Evolutionary conservation across 2,329 filamentous ascomycete genomes (phyloP).

Genomic region (Metarhizium guizhouense): DNA sequence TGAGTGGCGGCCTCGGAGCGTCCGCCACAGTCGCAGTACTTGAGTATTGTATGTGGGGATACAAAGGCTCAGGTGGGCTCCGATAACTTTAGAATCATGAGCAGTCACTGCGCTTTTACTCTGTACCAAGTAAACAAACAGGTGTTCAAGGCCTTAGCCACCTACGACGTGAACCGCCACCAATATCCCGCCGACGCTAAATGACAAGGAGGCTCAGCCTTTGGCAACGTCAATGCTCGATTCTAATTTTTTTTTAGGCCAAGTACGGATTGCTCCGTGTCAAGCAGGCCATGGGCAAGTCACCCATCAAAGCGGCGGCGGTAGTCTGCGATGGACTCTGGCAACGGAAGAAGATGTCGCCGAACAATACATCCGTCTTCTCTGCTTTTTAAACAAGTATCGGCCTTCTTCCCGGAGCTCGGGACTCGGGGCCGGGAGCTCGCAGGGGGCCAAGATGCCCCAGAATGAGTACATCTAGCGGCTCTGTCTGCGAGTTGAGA

Average conservation of each 20-base stretch:
- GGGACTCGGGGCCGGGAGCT: neutral
- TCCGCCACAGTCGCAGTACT: neutral
- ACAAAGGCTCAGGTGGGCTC: neutral
- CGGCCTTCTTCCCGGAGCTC: neutral
- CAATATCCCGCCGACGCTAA: no score
- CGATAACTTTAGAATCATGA: neutral
- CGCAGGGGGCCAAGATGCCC: neutral
- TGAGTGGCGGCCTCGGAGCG: conserved; percentile 3
- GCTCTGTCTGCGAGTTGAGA: conserved; percentile 4
- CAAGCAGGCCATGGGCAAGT: no score
- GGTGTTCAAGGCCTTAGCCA: neutral
- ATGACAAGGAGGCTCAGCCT: neutral
- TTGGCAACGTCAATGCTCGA: neutral
- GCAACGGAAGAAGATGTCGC: no score
- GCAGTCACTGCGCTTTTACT: neutral
- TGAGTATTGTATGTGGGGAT: neutral
- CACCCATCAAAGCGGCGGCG: no score
- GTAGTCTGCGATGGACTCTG: no score
- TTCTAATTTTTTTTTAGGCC: neutral
- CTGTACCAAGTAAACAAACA: neutral
- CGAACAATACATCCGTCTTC: no score
- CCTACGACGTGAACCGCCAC: neutral
- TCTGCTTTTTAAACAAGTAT: neutral
- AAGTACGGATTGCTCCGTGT: neutral
- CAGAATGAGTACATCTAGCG: conserved; percentile 1